A percentile compares a stretch with the other conserved stretches of the same genome.
Conservation (phyloP, 1,284 basidiomycete species). For the Mrakiaceae sp. region DNA sequence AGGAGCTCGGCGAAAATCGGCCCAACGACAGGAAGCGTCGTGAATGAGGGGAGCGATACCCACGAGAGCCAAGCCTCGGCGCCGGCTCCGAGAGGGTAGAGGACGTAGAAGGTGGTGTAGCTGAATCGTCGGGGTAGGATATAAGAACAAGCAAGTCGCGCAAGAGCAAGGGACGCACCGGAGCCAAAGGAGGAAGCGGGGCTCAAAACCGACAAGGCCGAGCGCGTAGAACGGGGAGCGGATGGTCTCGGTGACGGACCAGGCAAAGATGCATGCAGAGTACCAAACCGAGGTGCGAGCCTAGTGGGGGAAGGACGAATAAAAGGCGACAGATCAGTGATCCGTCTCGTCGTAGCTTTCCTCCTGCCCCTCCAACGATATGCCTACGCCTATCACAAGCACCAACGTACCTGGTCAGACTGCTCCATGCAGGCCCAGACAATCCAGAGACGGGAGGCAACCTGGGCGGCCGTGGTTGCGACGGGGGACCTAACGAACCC, state of each 20-base stretch:
- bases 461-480: constrained; percentile 74
- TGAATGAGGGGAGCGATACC: constrained; percentile 55
- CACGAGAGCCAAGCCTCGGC: constrained; percentile 81
- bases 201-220: constrained; percentile 46
- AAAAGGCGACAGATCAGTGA: too few relatives aligned
- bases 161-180: constrained; percentile 26
- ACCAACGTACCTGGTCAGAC: constrained; percentile 36
- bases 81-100: constrained; percentile 84
- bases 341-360: too few relatives aligned
- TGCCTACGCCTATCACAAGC: background rate
- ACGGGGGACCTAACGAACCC: constrained; percentile 77
- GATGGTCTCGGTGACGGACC: constrained; percentile 83
- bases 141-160: constrained; percentile 7
- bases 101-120: constrained; percentile 84
- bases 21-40: constrained; percentile 28
- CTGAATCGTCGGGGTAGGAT: constrained; percentile 29
- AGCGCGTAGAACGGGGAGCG: constrained; percentile 85
- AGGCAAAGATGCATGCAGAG: constrained; percentile 84
- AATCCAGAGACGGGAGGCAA: constrained; percentile 70
- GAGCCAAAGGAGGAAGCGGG: constrained; percentile 36
- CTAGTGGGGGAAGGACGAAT: constrained; percentile 30
- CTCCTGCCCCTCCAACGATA: too few relatives aligned
- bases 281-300: constrained; percentile 67
- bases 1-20: constrained; percentile 19
- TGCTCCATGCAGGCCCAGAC: constrained; percentile 72